A percentile compares a stretch with the other conserved stretches of the same genome.
Evolutionary conservation across 2,329 filamentous ascomycete genomes (phyloP).

Genomic region (Epichloe sp.): DNA sequence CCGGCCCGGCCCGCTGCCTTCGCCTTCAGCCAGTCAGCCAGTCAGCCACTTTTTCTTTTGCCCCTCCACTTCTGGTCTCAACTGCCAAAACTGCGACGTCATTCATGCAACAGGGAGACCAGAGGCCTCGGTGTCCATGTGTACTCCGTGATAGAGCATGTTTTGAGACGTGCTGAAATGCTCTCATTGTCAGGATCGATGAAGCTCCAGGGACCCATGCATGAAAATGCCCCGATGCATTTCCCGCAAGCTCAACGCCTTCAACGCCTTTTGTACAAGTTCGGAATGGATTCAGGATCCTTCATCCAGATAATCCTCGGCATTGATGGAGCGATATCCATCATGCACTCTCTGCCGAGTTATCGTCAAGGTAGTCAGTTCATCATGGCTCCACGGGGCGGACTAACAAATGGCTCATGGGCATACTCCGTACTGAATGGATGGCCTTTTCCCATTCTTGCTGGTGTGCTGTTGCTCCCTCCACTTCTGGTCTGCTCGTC

Average conservation of each 20-base stretch:
- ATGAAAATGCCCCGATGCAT: constrained; percentile 45
- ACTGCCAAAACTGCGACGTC: background rate
- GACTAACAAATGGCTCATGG: background rate
- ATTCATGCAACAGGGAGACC: no score
- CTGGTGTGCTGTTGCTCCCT: no score
- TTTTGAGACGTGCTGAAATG: constrained; percentile 44
- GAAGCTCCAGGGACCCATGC: constrained; percentile 47
- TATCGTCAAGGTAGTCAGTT: background rate
- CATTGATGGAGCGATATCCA: constrained; percentile 43
- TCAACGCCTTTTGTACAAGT: constrained; percentile 39
- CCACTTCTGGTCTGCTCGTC: no score
- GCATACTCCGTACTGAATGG: no score
- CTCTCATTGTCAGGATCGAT: constrained; percentile 35
- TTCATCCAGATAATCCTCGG: constrained; percentile 26
- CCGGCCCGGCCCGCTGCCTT: no score
- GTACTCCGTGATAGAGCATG: background rate
- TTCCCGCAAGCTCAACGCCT: constrained; percentile 34
- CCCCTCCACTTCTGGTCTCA: background rate
- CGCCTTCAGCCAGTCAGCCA: no score
- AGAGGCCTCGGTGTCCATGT: no score
- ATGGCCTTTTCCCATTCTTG: no score
- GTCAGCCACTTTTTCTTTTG: background rate
- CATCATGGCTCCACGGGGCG: background rate
- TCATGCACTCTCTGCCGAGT: constrained; percentile 39
- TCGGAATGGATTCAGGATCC: constrained; percentile 36